phyloP scores from a whole-genome alignment of 495 filamentous ascomycete genomes.

The Xeromyces bisporus region DNA sequence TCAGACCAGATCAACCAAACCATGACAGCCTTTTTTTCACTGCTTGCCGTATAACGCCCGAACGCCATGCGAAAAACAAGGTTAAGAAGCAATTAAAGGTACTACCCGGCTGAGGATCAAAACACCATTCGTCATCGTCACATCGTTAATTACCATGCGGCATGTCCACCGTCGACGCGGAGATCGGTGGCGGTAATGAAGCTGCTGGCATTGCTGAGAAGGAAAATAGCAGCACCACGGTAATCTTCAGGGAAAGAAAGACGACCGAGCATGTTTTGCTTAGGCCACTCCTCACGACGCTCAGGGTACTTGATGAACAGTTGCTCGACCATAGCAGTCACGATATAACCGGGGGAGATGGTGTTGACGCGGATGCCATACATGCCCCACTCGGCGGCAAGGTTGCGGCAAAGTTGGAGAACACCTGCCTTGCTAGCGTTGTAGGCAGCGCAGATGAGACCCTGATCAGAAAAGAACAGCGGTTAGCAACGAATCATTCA shows the following conservation, averaged over 20 bases:
- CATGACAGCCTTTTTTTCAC: too few relatives aligned
- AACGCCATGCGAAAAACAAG: too few relatives aligned
- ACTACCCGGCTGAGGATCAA: too few relatives aligned
- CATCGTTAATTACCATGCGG: conserved; percentile 45
- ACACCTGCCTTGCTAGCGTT: conserved; percentile 85
- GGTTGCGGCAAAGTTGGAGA: conserved; percentile 65
- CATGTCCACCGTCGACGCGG: conserved; percentile 68
- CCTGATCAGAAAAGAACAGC: too few relatives aligned
- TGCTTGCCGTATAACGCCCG: too few relatives aligned
- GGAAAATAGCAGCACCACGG: conserved; percentile 62
- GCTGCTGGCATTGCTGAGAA: conserved; percentile 70
- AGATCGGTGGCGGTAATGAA: conserved; percentile 77
- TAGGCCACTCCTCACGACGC: conserved; percentile 59
- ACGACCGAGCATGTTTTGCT: conserved; percentile 74
- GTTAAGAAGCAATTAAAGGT: too few relatives aligned
- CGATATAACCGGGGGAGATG: conserved; percentile 86
- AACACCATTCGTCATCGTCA: too few relatives aligned
- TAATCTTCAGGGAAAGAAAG: conserved; percentile 72
- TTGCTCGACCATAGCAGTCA: conserved; percentile 76
- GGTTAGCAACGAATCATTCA: too few relatives aligned
- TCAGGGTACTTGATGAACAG: conserved; percentile 64
- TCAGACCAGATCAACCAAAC: too few relatives aligned
- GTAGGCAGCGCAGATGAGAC: conserved; percentile 62
- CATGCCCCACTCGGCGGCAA: conserved; percentile 76
- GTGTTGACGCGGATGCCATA: conserved; percentile 90